Evolutionary conservation across 1,284 basidiomycete species (phyloP).

Genomic region (Sparassis latifolia): DNA sequence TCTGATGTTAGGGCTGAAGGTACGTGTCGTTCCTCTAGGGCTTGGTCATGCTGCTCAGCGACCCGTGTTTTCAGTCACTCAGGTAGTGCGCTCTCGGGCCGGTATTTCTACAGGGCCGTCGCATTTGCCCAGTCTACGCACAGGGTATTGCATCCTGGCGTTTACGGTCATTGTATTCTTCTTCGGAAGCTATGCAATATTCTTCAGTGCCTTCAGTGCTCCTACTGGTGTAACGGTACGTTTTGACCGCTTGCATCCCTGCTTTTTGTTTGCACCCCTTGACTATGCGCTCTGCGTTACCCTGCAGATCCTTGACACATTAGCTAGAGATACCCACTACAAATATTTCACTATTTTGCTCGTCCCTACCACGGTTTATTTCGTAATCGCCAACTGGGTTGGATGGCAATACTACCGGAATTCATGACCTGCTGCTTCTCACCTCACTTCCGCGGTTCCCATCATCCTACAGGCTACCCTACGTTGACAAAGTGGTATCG

Average conservation of each 20-base stretch:
- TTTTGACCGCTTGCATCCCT: slow-evolving; percentile 7
- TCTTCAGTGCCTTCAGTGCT: slow-evolving; percentile 61
- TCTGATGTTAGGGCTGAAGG: no score
- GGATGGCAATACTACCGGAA: slow-evolving; percentile 94
- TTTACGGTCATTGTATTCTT: slow-evolving; percentile 47
- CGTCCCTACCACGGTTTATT: slow-evolving; percentile 78
- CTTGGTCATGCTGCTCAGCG: no score
- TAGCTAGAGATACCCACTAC: slow-evolving; percentile 77
- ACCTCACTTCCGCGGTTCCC: not conserved
- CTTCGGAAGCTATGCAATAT: slow-evolving; percentile 53
- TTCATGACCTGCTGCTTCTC: slow-evolving; percentile 37
- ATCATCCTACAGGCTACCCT: no score
- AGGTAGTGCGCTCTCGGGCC: no score
- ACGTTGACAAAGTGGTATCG: no score
- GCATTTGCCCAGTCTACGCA: slow-evolving; percentile 16
- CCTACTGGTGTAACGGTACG: slow-evolving; percentile 44
- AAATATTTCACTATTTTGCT: slow-evolving; percentile 81
- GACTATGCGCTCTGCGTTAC: not conserved
- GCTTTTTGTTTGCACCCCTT: not conserved
- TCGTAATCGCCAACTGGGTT: slow-evolving; percentile 95
- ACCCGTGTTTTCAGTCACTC: no score
- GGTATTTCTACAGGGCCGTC: not conserved
- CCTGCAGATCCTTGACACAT: slow-evolving; percentile 49
- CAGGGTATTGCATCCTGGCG: slow-evolving; percentile 44
- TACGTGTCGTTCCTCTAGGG: no score